Evolutionary conservation across 345 rosid genomes (phyloP), one percentile per base, ranked within the genome.

Genomic region (Dipteronia sinensis): DNA sequence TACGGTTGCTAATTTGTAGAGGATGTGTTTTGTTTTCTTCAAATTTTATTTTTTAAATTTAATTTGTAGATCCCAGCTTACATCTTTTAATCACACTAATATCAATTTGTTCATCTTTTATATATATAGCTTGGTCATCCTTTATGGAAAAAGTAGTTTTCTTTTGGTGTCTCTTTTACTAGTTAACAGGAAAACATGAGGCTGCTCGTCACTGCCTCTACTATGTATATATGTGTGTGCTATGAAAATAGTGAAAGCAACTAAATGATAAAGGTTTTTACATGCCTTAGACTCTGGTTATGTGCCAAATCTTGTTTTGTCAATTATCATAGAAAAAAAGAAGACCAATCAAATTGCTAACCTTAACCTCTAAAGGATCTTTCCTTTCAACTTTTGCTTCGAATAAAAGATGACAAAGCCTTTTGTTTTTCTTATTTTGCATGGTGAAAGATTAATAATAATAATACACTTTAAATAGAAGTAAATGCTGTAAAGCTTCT

Each of bases 281-380:
- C 72, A 69, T 74, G 75, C 85, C 80, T 85, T 85, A 83, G 83
- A 87, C 83, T 49, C 79, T 80, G 86, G 34, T 69, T 81, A 34
- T 22, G 62, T 49, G 87, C 85, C 87, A 74, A 82, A 78, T 82
- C 83, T 56, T 77, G 74, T 79, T 80, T 74, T 77, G 79, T 77
- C 38, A 71, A 38, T 74, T 77, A 77, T 77, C 38, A 71, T 38
- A 27, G 55, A 61, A 16, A 16, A n/a, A 42, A 66, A 70, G 12
- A 27, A 15, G 29, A 47, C 22, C 51, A 47, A 70, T 34, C 72
- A 38, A 46, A 53, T 69, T 46, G 23, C 58, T 29, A 76, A 78
- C 67, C 55, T 58, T 66, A 69, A 5, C 51, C 75, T 44, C 76
- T 68, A 78, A 82, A 82, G 82, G 69, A 65, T 71, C 11, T 29